Percentiles rank a stretch among this genome's conserved stretches.
phyloP scores from a whole-genome alignment of 495 filamentous ascomycete species.

The Xeromyces bisporus region DNA sequence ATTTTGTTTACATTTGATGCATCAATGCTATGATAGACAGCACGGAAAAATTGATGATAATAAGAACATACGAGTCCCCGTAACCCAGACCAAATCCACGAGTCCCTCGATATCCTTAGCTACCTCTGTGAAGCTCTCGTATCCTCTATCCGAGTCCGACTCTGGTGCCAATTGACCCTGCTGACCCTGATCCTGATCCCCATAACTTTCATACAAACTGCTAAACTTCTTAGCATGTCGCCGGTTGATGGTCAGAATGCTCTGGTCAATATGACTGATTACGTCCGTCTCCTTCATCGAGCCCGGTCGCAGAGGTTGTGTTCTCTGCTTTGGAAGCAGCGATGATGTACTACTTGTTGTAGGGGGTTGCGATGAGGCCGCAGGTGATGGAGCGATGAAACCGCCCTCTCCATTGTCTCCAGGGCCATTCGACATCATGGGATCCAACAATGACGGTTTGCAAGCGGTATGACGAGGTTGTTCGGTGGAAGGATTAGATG shows the following conservation, averaged over 20 bases:
- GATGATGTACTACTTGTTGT: conserved; percentile 17
- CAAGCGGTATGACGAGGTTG: neutral
- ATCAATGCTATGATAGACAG: too few species aligned
- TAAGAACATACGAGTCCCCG: conserved; percentile 52
- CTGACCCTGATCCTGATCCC: conserved; percentile 17
- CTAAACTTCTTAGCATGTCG: conserved; percentile 61
- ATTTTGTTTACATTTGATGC: too few species aligned
- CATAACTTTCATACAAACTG: conserved; percentile 32
- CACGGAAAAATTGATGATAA: too few species aligned
- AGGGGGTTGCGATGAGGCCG: conserved; percentile 37
- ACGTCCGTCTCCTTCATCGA: conserved; percentile 62
- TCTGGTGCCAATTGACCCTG: too few species aligned
- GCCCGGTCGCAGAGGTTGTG: conserved; percentile 47
- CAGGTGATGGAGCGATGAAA: conserved; percentile 32
- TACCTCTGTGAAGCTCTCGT: conserved; percentile 49
- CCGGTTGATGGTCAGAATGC: conserved; percentile 44
- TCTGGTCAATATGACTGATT: conserved; percentile 48
- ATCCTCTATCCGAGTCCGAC: conserved; percentile 40
- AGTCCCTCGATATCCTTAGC: conserved; percentile 52
- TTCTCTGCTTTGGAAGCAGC: conserved; percentile 45
- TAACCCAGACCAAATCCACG: conserved; percentile 66
- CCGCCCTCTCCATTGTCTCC: too few species aligned
- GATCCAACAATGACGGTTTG: too few species aligned
- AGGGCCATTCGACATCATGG: too few species aligned
- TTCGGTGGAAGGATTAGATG: too few species aligned